These are phyloP conservation scores for Dissophora globulifera DNA, from an alignment of 192 early-diverging fungal genomes.

Conservation along the genomic window DNA sequence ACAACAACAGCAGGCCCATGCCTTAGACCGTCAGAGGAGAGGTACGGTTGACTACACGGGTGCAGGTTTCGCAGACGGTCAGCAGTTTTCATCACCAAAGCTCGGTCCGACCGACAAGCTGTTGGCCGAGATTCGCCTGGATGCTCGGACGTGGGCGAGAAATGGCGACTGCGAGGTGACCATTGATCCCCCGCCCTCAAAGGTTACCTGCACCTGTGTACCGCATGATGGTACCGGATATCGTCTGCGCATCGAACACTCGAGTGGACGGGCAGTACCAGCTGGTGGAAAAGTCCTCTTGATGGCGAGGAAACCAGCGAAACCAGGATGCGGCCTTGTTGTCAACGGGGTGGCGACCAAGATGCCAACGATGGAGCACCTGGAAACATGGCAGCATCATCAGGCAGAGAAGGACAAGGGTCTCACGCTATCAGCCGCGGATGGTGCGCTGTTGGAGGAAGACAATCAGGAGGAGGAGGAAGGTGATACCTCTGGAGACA, in stretches of 20 bases:
- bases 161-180: slow-evolving; percentile 52
- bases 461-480: slow-evolving; percentile 24
- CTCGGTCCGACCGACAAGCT: slow-evolving; percentile 39
- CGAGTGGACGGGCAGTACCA: slow-evolving; percentile 53
- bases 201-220: slow-evolving; percentile 34
- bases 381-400: slow-evolving; percentile 21
- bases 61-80: not conserved
- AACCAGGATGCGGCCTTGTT: slow-evolving; percentile 44
- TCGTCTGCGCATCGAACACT: slow-evolving; percentile 58
- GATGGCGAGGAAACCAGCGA: slow-evolving; percentile 37
- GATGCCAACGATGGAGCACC: slow-evolving; percentile 46
- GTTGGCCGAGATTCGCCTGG: slow-evolving; percentile 54
- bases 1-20: slow-evolving; percentile 23
- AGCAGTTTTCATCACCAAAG: slow-evolving; percentile 20
- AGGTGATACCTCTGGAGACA: not conserved
- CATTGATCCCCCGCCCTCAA: slow-evolving; percentile 62
- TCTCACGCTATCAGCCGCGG: slow-evolving; percentile 11
- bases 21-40: slow-evolving; percentile 18
- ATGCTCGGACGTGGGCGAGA: slow-evolving; percentile 44
- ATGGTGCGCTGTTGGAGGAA: slow-evolving; percentile 25
- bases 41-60: slow-evolving; percentile 16
- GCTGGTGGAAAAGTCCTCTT: slow-evolving; percentile 58
- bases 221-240: slow-evolving; percentile 56
- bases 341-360: slow-evolving; percentile 45
- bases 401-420: slow-evolving; percentile 9